These are phyloP conservation scores for Phytophthora macrochlamydospora DNA, from an alignment of 352 stramenopile genomes.

Conservation along the genomic window DNA sequence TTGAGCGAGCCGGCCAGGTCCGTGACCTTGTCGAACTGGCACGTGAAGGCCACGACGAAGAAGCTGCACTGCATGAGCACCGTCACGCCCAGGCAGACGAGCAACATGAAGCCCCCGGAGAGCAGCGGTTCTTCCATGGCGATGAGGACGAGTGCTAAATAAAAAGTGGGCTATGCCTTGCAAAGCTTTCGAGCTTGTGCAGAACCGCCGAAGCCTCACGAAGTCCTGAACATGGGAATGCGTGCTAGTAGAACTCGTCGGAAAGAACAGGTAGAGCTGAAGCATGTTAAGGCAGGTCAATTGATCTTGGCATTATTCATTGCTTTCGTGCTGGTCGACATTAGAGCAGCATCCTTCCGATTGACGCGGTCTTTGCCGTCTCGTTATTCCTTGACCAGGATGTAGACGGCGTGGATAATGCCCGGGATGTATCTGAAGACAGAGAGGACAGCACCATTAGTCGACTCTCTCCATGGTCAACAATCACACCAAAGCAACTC, in stretches of 20 bases:
- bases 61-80: slow-evolving; percentile 61
- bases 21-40: slow-evolving; percentile 74
- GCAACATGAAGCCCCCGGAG: slow-evolving; percentile 43
- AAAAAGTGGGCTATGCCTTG: neutral
- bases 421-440: slow-evolving; percentile 38
- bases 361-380: neutral
- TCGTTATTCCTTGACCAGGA: slow-evolving; percentile 52
- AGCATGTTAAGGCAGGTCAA: too few species aligned
- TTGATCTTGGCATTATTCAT: too few species aligned
- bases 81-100: slow-evolving; percentile 55
- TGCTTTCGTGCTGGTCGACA: neutral
- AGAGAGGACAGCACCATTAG: neutral
- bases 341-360: neutral
- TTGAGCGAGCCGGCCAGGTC: slow-evolving; percentile 68
- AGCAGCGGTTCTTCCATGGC: slow-evolving; percentile 29
- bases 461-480: neutral
- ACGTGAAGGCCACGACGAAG: slow-evolving; percentile 62
- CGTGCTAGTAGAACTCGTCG: neutral
- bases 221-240: neutral
- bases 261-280: too few species aligned
- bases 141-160: neutral
- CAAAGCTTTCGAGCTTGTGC: too few species aligned
- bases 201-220: neutral
- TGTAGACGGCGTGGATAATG: slow-evolving; percentile 55
- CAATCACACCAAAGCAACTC: neutral